Base-by-base conservation (phyloP, 768 basidiomycete species). In the Russula dissimulans region DNA sequence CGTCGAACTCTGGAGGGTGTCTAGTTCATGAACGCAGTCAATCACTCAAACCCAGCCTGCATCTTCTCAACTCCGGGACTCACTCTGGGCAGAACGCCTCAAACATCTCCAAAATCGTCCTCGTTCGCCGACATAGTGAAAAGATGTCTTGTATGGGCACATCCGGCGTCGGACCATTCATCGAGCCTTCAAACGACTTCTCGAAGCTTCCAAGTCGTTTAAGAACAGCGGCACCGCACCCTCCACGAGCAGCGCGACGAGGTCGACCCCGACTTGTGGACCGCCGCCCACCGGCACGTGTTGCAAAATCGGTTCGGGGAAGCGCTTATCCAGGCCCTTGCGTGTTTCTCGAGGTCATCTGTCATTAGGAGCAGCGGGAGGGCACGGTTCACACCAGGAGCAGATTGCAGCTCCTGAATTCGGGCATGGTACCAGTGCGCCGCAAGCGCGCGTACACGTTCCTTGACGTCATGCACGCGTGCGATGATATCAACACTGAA, bases 111-210 rank as follows among this genome's bases (percentile, higher is more conserved):
- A 89, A 52, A 22, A 97, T 69, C 14, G 82, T 82, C 70, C 83
- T 87, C 31, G 86, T 81, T 65, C 91, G 79, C 59, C 90, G 79
- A 68, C 93, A 97, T 14, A 98, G 74, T 1, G 86, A 80, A 66
- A 97, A 95, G 31, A 95, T 84, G 69, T 97, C 93, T 65, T 91
- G 87, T 50, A 94, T 92, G 1, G 87, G 89, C 3, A 93, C 82
- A 63, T 90, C 89, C 5, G 91, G 91, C 8, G 87, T 90, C 1
- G 91, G 89, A 3, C 87, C 88, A 67, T 89, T 91, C 83, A 84
- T 86, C 8, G 89, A 91, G 11, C 87, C 86, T 68, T 91, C 89
- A 60, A 89, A 83, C 5, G 92, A 73, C 32, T 83, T 81, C 71
- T 87, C 67, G 85, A 84, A 44, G 74, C 77, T 63, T 87, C 81